Percentiles rank a stretch among this genome's conserved stretches.
These are phyloP conservation scores for Podospora pseudocomata DNA, from an alignment of 495 filamentous ascomycete genomes.

Conservation along the genomic window DNA sequence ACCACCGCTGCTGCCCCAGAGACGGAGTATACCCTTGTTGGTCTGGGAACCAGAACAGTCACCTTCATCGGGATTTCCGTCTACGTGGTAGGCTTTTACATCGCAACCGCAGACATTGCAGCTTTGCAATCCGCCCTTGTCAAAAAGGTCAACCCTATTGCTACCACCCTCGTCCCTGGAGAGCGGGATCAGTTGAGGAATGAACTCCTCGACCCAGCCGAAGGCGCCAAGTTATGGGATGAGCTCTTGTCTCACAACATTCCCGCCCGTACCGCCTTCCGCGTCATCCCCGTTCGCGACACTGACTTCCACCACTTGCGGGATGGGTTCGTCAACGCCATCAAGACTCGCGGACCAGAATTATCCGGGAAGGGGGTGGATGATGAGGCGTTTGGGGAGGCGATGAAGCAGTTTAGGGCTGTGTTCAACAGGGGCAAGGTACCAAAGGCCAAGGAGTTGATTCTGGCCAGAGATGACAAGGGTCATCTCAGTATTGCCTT, in stretches of 20 bases:
- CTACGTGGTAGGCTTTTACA: slow-evolving; percentile 89
- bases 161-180: slow-evolving; percentile 72
- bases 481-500: slow-evolving; percentile 68
- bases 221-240: slow-evolving; percentile 68
- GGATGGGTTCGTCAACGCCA: slow-evolving; percentile 83
- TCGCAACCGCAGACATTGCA: slow-evolving; percentile 72
- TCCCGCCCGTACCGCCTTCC: slow-evolving; percentile 62
- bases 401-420: slow-evolving; percentile 70
- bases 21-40: slow-evolving; percentile 78
- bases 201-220: slow-evolving; percentile 63
- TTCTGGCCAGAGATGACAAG: slow-evolving; percentile 62
- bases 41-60: slow-evolving; percentile 82
- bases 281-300: slow-evolving; percentile 79
- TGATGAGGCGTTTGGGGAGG: slow-evolving; percentile 65
- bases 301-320: slow-evolving; percentile 90
- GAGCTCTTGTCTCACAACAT: slow-evolving; percentile 59
- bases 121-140: slow-evolving; percentile 45
- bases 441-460: slow-evolving; percentile 67
- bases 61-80: slow-evolving; percentile 88
- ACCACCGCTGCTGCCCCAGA: slow-evolving; percentile 16
- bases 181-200: slow-evolving; percentile 70
- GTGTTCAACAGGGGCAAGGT: slow-evolving; percentile 73
- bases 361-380: slow-evolving; percentile 45
- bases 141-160: slow-evolving; percentile 57
- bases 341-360: slow-evolving; percentile 62